phyloP scores from a whole-genome alignment of 257 asterid genomes.

The Phtheirospermum japonicum region DNA sequence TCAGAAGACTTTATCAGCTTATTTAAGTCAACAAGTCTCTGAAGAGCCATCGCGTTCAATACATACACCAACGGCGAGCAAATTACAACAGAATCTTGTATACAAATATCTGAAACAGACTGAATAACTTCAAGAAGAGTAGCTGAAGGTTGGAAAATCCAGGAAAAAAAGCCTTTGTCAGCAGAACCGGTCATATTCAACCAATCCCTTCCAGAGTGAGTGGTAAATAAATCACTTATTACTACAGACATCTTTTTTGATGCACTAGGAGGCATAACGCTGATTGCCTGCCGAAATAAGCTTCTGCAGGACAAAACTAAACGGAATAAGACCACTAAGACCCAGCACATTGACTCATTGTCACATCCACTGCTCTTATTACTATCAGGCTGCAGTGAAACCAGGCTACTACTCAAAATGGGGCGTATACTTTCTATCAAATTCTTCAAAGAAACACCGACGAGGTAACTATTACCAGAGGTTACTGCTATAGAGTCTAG shows the following conservation, averaged over 20 bases:
- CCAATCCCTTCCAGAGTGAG: slow-evolving; percentile 76
- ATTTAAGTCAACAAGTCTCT: slow-evolving; percentile 77
- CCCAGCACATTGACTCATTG: slow-evolving; percentile 52
- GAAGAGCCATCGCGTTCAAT: slow-evolving; percentile 66
- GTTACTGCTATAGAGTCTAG: slow-evolving; percentile 73
- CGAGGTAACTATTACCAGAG: slow-evolving; percentile 65
- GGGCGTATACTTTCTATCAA: slow-evolving; percentile 54
- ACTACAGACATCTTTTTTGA: slow-evolving; percentile 61
- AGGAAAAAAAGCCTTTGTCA: slow-evolving; percentile 60
- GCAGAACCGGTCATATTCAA: slow-evolving; percentile 46
- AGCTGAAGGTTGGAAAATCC: slow-evolving; percentile 60
- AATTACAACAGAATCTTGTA: slow-evolving; percentile 43
- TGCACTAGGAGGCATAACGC: slow-evolving; percentile 61
- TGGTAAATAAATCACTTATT: slow-evolving; percentile 51
- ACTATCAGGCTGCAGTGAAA: slow-evolving; percentile 41
- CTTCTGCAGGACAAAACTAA: slow-evolving; percentile 63
- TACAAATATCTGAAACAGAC: slow-evolving; percentile 47
- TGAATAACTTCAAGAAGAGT: slow-evolving; percentile 55
- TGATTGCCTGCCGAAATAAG: slow-evolving; percentile 62
- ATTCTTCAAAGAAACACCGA: slow-evolving; percentile 60
- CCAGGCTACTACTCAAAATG: slow-evolving; percentile 44
- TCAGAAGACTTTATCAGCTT: slow-evolving; percentile 57
- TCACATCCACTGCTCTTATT: slow-evolving; percentile 34
- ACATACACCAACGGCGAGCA: slow-evolving; percentile 70
- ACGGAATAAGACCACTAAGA: slow-evolving; percentile 57